Percentiles rank a stretch among this genome's conserved stretches.
phyloP scores from a whole-genome alignment of 73 alveolate species.

The Stentor coeruleus region DNA sequence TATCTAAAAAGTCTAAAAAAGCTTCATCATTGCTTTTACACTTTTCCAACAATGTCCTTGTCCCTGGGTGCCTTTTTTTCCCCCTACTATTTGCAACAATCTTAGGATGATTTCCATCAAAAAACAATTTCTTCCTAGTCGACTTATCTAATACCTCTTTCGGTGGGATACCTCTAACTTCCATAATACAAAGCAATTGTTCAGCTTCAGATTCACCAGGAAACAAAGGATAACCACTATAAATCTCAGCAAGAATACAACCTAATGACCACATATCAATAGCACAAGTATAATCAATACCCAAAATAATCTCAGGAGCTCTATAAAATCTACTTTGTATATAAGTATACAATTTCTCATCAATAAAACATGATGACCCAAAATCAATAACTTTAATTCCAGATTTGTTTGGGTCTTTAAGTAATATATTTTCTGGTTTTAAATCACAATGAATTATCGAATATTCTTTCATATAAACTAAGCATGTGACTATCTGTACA shows the following conservation, averaged over 20 bases:
- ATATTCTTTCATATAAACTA: slow-evolving; percentile 46
- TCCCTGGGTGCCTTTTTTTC: slow-evolving; percentile 35
- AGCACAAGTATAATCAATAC: slow-evolving; percentile 84
- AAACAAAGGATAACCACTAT: slow-evolving; percentile 61
- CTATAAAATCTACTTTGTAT: slow-evolving; percentile 91
- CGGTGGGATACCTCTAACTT: slow-evolving; percentile 52
- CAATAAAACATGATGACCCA: slow-evolving; percentile 79
- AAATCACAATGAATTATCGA: slow-evolving; percentile 80
- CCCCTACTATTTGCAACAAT: slow-evolving; percentile 60
- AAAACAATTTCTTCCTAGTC: slow-evolving; percentile 45
- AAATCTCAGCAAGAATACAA: slow-evolving; percentile 83
- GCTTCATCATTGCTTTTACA: slow-evolving; percentile 32
- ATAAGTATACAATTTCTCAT: slow-evolving; percentile 69
- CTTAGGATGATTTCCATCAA: slow-evolving; percentile 53
- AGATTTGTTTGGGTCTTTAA: slow-evolving; percentile 55
- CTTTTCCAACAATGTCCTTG: neutral
- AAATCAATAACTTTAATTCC: slow-evolving; percentile 77
- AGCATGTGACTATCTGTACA: slow-evolving; percentile 51
- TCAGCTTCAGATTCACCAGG: slow-evolving; percentile 74
- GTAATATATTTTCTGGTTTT: slow-evolving; percentile 80
- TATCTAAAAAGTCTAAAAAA: slow-evolving; percentile 53
- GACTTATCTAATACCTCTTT: slow-evolving; percentile 36
- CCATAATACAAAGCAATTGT: slow-evolving; percentile 53
- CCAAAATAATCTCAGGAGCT: slow-evolving; percentile 96
- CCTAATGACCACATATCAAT: slow-evolving; percentile 98